Evolutionary conservation across 306 rosid genomes (phyloP), one percentile per base, ranked within the genome.

Genomic region (Fragaria iinumae): DNA sequence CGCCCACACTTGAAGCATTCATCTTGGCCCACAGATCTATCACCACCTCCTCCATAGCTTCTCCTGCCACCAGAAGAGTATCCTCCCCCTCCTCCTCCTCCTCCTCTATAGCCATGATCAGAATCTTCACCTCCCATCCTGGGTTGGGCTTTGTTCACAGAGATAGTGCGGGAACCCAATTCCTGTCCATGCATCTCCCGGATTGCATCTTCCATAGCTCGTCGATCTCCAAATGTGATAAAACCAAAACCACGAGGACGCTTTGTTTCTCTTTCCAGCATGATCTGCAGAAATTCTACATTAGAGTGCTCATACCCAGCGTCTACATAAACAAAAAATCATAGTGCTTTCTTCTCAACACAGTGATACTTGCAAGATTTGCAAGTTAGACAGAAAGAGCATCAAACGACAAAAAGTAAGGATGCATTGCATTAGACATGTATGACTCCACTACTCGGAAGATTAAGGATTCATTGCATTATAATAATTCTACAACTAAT

Each of bases 241-340:
- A 96, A 96, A 79, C 99, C 99, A 86, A 96, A 96, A 69, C 98
- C 99, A 32, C 99, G 97, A 0, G 97, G 97, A 67, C 97, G 93
- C 48, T 94, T 93, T 16, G 97, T 88, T 67, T 92, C 95, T 81
- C 93, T 87, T 88, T 92, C 99, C 91, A 95, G 21, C 97, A 95
- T 91, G 85, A 95, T 91, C 99, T 95, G 89, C 88, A 91, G 29
- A 76, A 80, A 83, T 49, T 67, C 50, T 81, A 73, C 72, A 83
- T 50, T 67, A 75, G 74, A 14, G 39, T 74, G 9, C 25, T 18
- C 69, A 65, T 17, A 8, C 6, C 13, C 12, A 36, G 12, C 2
- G 3, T 8, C 8, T 16, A 65, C 20, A 64, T 6, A 70, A 70
- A 17, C 25, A 56, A n/a, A 74, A 43, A 17, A 18, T 5, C 5